Evolutionary conservation across 805 yeast species (phyloP), one percentile per base, ranked within the genome.

Genomic region (Alloascoidea africana): DNA sequence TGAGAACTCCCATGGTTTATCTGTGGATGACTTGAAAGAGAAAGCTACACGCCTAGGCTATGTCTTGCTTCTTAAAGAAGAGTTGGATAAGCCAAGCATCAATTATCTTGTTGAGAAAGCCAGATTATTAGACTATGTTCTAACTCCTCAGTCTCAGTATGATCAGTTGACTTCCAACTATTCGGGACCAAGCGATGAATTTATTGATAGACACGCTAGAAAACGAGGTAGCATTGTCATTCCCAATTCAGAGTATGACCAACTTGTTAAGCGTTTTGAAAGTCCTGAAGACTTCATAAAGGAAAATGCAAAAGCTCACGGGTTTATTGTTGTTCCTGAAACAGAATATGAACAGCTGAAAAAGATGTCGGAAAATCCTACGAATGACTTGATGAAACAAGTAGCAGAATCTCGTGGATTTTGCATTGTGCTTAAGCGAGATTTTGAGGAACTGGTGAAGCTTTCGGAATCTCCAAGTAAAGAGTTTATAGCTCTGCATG

Each of bases 1-100:
- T n/a, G n/a, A n/a, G n/a, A n/a, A n/a, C n/a, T n/a, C n/a, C n/a
- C n/a, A n/a, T n/a, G n/a, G n/a, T n/a, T n/a, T n/a, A n/a, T n/a
- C n/a, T n/a, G n/a, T n/a, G n/a, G n/a, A n/a, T n/a, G n/a, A n/a
- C n/a, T n/a, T n/a, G n/a, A n/a, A n/a, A n/a, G 42, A 38, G 4
- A 39, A 41, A 27, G 42, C 44, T 3, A 23, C 16, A 1, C 14
- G 27, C 3, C 19, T 46, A 16, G 57, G 55, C 6, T 41, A 45
- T 19, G 37, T 36, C 4, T 38, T 46, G 3, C 27, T 54, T 17
- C 38, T 14, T 14, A 18, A 6, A 11, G 3, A 33, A 33, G 33
- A 17, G 39, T 32, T 8, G 11, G 32, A 33, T 11, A 27, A 14
- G 3, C n/a, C n/a, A n/a, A n/a, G n/a, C n/a, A n/a, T n/a, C n/a